Conservation (phyloP, 352 stramenopile species). For the Thalassiosira mediterranea region DNA sequence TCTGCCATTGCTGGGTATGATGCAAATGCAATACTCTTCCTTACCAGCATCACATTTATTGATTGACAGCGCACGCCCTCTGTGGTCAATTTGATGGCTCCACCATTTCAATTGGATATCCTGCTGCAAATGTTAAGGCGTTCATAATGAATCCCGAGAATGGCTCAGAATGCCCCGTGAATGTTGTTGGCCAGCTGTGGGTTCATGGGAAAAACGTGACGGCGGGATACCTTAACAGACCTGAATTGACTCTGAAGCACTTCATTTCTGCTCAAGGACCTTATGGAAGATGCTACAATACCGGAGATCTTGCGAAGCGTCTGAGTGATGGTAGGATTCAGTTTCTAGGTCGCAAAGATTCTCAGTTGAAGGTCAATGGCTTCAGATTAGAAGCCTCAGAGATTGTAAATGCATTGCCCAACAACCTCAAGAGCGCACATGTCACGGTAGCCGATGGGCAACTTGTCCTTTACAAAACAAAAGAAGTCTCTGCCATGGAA, state of each 20-base stretch:
- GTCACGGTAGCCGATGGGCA: neutral
- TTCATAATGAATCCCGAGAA: constrained; percentile 12
- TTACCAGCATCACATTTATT: too few relatives aligned
- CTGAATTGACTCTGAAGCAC: constrained; percentile 1
- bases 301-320: constrained; percentile 18
- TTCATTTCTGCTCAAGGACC: constrained; percentile 12
- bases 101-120: constrained; percentile 20
- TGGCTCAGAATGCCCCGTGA: constrained; percentile 4
- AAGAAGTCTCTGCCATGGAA: too few relatives aligned
- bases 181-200: constrained; percentile 17
- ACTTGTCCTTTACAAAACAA: neutral
- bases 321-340: constrained; percentile 23
- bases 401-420: neutral
- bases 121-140: constrained; percentile 13
- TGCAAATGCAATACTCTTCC: too few relatives aligned
- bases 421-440: neutral
- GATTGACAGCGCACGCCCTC: constrained; percentile 18
- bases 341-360: constrained; percentile 19
- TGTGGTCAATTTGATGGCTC: constrained; percentile 30
- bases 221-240: constrained; percentile 19
- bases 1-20: too few relatives aligned
- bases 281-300: constrained; percentile 15
- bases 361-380: neutral
- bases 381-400: neutral
- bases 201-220: constrained; percentile 11